A percentile compares a stretch with the other conserved stretches of the same genome.
Evolutionary conservation across 2,329 filamentous ascomycete species (phyloP).

Genomic region (Fusarium illudens): DNA sequence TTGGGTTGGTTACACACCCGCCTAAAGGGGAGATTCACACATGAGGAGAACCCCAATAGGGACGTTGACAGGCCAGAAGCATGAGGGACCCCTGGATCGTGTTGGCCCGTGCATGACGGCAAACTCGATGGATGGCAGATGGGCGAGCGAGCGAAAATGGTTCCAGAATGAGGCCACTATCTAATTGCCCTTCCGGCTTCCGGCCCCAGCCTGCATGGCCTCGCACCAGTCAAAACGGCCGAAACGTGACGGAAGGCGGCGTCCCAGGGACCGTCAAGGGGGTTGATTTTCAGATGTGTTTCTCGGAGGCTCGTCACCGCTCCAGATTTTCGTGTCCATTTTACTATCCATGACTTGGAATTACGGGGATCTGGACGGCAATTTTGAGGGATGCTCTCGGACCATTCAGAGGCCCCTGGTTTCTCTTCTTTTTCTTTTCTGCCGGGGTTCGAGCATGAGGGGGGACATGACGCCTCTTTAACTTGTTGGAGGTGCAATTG

Average conservation of each 20-base stretch:
- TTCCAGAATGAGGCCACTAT: slow-evolving; percentile 50
- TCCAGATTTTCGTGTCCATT: slow-evolving; percentile 23
- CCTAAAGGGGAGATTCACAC: slow-evolving; percentile 23
- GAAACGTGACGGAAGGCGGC: neutral
- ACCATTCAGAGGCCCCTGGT: slow-evolving; percentile 29
- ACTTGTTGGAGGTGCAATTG: slow-evolving; percentile 11
- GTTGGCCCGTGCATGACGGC: slow-evolving; percentile 23
- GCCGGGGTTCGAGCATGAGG: slow-evolving; percentile 12
- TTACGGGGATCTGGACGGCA: slow-evolving; percentile 34
- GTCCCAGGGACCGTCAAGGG: slow-evolving; percentile 4
- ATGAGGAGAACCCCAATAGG: neutral
- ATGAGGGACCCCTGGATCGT: slow-evolving; percentile 29
- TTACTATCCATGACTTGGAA: too few species aligned
- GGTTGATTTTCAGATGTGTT: neutral
- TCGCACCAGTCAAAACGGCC: slow-evolving; percentile 25
- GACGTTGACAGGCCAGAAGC: neutral
- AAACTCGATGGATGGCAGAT: slow-evolving; percentile 29
- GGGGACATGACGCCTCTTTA: slow-evolving; percentile 6
- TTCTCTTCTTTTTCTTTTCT: slow-evolving; percentile 11
- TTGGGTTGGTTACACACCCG: slow-evolving; percentile 11
- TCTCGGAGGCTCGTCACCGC: slow-evolving; percentile 26
- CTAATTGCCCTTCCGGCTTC: slow-evolving; percentile 45
- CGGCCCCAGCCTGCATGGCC: slow-evolving; percentile 35
- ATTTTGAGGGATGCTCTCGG: slow-evolving; percentile 37
- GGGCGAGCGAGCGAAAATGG: slow-evolving; percentile 35